Evolutionary conservation across 75 land plant species (phyloP).

Genomic region (Cunninghamia lanceolata): DNA sequence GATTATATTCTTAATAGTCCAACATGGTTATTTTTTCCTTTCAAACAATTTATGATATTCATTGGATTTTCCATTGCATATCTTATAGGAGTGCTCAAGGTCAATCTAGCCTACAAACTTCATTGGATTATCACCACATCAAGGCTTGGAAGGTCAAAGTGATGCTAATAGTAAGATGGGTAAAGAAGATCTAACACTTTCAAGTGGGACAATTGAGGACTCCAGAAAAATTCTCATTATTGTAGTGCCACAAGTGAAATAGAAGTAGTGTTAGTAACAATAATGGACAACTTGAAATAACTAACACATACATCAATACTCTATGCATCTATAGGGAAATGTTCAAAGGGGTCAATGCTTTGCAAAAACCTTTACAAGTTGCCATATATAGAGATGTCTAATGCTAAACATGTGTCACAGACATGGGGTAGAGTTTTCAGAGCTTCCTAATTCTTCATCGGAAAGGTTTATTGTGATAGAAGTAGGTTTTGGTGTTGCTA

Average conservation of each 20-base stretch:
- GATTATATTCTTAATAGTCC: too few relatives aligned
- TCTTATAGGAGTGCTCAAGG: not conserved
- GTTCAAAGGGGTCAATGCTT: not conserved
- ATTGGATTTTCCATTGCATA: not conserved
- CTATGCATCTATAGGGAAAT: not conserved
- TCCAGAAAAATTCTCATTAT: not conserved
- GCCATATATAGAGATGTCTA: not conserved
- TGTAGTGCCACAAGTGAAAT: not conserved
- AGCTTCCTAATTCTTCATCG: not conserved
- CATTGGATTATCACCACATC: not conserved
- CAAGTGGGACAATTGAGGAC: not conserved
- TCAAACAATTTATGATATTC: too few relatives aligned
- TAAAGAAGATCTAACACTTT: conserved; percentile 3
- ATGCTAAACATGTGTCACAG: not conserved
- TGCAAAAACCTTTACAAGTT: not conserved
- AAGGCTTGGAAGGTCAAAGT: too few relatives aligned
- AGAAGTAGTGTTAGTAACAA: not conserved
- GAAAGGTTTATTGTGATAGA: not conserved
- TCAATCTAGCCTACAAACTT: not conserved
- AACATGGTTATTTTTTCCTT: too few relatives aligned
- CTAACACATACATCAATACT: not conserved
- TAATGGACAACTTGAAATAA: not conserved
- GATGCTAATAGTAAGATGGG: not conserved
- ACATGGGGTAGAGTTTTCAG: not conserved
- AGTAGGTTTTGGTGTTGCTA: too few relatives aligned